Conservation (phyloP, 345 rosid genomes). For the Salix brachista region DNA sequence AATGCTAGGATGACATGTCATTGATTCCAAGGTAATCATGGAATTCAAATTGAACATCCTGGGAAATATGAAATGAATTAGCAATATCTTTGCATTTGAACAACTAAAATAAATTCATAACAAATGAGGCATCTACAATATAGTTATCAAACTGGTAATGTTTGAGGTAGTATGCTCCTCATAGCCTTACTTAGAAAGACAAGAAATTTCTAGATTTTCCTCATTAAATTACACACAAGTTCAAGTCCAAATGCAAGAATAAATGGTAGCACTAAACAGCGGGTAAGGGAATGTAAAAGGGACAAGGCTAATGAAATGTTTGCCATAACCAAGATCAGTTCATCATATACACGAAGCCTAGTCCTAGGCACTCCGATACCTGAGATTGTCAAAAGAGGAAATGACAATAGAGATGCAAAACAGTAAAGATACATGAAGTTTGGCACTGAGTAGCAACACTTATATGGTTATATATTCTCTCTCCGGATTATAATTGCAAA, state of each 20-base stretch:
- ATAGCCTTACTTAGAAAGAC: neutral
- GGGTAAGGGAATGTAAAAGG: neutral
- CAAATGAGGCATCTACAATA: neutral
- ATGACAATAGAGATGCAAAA: neutral
- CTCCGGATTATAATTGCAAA: neutral
- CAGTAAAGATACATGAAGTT: neutral
- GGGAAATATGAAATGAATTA: neutral
- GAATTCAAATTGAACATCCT: conserved; percentile 3
- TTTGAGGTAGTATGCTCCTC: neutral
- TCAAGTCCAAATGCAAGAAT: neutral
- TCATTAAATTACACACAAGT: neutral
- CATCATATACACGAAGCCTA: neutral
- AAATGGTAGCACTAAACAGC: neutral
- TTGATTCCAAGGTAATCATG: neutral
- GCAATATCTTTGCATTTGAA: neutral
- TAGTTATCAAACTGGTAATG: neutral
- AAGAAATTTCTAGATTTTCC: neutral
- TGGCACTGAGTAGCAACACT: neutral
- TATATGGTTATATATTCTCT: neutral
- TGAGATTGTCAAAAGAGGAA: neutral
- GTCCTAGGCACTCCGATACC: neutral
- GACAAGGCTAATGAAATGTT: neutral
- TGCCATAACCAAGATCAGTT: neutral
- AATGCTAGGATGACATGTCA: neutral
- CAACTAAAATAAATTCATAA: neutral